Evolutionary conservation across 148 eudicot genomes (phyloP).

Genomic region (Persicaria maculosa): DNA sequence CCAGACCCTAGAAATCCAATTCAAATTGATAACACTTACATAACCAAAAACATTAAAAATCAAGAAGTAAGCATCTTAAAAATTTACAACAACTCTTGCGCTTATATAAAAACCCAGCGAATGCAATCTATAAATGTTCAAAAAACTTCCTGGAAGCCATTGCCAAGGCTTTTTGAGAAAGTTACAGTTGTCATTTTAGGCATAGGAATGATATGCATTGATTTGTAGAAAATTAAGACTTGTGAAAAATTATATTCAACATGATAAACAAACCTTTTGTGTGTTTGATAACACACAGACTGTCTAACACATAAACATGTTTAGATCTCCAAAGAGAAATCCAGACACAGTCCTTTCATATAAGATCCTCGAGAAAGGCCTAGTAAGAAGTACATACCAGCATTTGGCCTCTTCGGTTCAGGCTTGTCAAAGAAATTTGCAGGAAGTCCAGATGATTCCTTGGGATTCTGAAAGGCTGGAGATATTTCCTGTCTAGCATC

Average conservation of each 20-base stretch:
- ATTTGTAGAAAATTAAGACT: not conserved
- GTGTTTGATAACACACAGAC: not conserved
- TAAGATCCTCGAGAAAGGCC: not conserved
- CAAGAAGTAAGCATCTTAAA: not conserved
- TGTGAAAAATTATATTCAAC: not conserved
- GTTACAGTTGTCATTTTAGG: not conserved
- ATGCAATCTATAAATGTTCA: not conserved
- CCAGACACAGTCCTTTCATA: conserved; percentile 3
- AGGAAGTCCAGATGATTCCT: conserved; percentile 57
- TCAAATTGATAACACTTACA: not conserved
- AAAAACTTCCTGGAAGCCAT: not conserved
- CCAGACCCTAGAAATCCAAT: conserved; percentile 23
- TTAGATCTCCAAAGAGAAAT: conserved; percentile 4
- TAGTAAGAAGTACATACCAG: conserved; percentile 32
- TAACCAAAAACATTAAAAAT: not conserved
- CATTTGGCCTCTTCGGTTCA: conserved; percentile 53
- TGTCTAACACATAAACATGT: not conserved
- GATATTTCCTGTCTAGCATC: conserved; percentile 27
- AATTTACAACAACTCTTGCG: not conserved
- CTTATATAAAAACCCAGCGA: not conserved
- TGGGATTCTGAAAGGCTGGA: conserved; percentile 30
- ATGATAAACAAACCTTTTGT: not conserved
- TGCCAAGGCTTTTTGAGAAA: not conserved
- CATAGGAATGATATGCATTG: not conserved
- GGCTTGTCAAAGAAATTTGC: conserved; percentile 64